These are phyloP conservation scores for Picocystis sp. DNA, from an alignment of 163 green algal species.

Conservation along the genomic window DNA sequence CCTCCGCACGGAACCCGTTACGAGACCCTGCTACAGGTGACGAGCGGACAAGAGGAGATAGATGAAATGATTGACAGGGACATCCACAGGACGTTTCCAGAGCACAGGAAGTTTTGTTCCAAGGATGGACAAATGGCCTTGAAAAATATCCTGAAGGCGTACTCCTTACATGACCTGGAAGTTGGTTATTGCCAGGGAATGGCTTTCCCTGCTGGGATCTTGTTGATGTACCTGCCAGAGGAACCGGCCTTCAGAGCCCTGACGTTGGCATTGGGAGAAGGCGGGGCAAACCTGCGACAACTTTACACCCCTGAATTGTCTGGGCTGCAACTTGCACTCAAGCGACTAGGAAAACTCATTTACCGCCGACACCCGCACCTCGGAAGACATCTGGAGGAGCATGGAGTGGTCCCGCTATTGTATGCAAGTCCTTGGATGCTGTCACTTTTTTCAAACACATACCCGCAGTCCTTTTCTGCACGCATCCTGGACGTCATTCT, in stretches of 20 bases:
- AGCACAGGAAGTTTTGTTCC: conserved; percentile 69
- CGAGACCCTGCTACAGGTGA: no score
- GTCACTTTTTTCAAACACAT: conserved; percentile 64
- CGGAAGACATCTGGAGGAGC: conserved; percentile 16
- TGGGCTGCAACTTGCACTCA: no score
- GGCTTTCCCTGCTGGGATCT: conserved; percentile 65
- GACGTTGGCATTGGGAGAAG: conserved; percentile 1
- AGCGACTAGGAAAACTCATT: no score
- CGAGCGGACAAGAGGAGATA: conserved; percentile 27
- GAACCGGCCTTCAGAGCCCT: conserved; percentile 53
- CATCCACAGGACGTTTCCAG: conserved; percentile 86
- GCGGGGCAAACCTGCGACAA: no score
- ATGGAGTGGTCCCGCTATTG: conserved; percentile 48
- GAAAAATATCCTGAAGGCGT: conserved; percentile 79
- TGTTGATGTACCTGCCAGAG: conserved; percentile 73
- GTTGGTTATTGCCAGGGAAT: conserved; percentile 81
- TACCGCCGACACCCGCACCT: no score
- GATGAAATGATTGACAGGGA: conserved; percentile 79
- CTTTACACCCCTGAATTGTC: no score
- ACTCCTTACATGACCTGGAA: conserved; percentile 74
- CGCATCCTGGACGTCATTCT: conserved; percentile 74
- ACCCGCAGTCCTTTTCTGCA: conserved; percentile 43
- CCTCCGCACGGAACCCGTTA: no score
- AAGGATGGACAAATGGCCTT: conserved; percentile 51
- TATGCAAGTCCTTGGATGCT: conserved; percentile 79